These are phyloP conservation scores for Aspergillus homomorphus DNA, from an alignment of 495 filamentous ascomycete species.

Conservation along the genomic window DNA sequence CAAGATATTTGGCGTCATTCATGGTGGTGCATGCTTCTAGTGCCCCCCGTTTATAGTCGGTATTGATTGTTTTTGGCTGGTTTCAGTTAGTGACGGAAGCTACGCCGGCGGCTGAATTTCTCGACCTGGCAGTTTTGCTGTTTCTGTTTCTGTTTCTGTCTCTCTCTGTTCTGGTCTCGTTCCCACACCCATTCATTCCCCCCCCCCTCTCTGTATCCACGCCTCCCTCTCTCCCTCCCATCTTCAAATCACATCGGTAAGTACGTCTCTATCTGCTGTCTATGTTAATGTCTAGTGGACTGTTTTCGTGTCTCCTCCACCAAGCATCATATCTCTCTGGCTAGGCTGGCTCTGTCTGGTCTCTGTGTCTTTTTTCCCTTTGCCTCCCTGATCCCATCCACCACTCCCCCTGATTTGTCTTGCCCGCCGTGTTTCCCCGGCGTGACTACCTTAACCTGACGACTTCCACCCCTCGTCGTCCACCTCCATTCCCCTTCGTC, in stretches of 20 bases:
- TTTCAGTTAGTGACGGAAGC: slow-evolving; percentile 39
- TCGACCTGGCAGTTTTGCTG: slow-evolving; percentile 28
- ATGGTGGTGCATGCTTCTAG: too few relatives aligned
- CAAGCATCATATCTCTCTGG: slow-evolving; percentile 7
- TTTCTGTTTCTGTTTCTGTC: slow-evolving; percentile 10
- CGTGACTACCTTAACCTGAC: slow-evolving; percentile 23
- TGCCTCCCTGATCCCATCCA: slow-evolving; percentile 5
- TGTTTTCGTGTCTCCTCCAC: background rate
- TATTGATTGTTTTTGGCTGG: too few relatives aligned
- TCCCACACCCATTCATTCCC: background rate
- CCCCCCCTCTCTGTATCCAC: slow-evolving; percentile 7
- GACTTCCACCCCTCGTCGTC: slow-evolving; percentile 18
- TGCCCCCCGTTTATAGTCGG: too few relatives aligned
- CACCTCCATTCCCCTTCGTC: slow-evolving; percentile 16
- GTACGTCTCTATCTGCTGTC: slow-evolving; percentile 1
- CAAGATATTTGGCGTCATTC: too few relatives aligned
- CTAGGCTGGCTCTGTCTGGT: slow-evolving; percentile 6
- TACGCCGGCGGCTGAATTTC: slow-evolving; percentile 35
- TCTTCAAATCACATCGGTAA: slow-evolving; percentile 15
- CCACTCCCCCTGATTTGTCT: slow-evolving; percentile 23
- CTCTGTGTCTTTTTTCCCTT: slow-evolving; percentile 16
- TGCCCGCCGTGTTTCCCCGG: slow-evolving; percentile 21
- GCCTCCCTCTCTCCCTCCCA: slow-evolving; percentile 17
- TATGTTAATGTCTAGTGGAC: background rate
- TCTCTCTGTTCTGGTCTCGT: background rate